Base-by-base conservation (phyloP, 768 basidiomycete genomes). In the Heimioporus sp. region DNA sequence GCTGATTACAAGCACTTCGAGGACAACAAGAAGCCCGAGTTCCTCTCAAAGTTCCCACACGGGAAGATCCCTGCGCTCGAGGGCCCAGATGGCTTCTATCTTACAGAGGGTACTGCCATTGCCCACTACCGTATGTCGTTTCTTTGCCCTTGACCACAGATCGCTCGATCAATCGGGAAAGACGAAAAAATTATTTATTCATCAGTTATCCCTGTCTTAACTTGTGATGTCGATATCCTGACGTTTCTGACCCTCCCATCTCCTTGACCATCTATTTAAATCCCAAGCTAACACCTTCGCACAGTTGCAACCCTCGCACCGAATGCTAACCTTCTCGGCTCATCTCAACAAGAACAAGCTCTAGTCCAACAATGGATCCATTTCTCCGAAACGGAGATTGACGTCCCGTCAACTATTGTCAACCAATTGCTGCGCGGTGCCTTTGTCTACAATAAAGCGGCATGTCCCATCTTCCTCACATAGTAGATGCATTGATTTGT, bases 51-150 rank as follows among this genome's bases (percentile, higher is more conserved):
- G 71, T 94, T 91, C 72, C 82, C 87, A 45, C 78, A 78, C 52
- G 87, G 89, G 50, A 92, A 92, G 76, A 81, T 96, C 60, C 96
- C 97, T 24, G 86, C 87, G 35, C 80, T 87, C 48, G 91, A 93
- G 69, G 76, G 79, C 41, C 70, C 75, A 13, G 82, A 92, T 68
- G 92, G 92, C 49, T 81, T 92, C 78, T 80, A 76, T 64, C 74
- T 97, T 52, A 81, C 83, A 60, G 96, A 96, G 76, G 77, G 81
- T 49, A 66, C 73, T 49, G 83, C 92, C 43, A 92, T 98, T 70
- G 88, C 92, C 42, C 85, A 83, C 51, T 94, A 96, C 73, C 61
- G 96, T 98, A 73, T 83, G 93, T 86, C 24, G 59, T 19, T 21
- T 43, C 46, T 37, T 42, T 48, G 21, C 17, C 43, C 40, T 43